Evolutionary conservation across 176 grass and related monocot genomes (phyloP).

Genomic region (Tuctoria greenei): DNA sequence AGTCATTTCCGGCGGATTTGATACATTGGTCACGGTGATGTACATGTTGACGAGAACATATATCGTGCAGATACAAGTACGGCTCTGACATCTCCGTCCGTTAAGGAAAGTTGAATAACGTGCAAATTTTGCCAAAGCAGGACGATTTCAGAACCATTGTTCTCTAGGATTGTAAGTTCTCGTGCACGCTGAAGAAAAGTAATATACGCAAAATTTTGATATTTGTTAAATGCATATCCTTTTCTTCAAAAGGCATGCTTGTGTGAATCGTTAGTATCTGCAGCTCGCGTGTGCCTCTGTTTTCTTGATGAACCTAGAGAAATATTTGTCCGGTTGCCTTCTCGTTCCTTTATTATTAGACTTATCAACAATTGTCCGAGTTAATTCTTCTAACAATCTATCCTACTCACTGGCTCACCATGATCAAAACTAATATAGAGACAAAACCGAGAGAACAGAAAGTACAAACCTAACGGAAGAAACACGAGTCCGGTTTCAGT

Average conservation of each 20-base stretch:
- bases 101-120: constrained; percentile 17
- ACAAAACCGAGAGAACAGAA: constrained; percentile 37
- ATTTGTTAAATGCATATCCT: not conserved
- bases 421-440: constrained; percentile 28
- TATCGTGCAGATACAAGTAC: not conserved
- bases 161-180: constrained; percentile 9
- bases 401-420: constrained; percentile 35
- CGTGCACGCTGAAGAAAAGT: not conserved
- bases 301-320: too few species aligned
- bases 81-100: not conserved
- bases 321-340: too few species aligned
- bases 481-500: constrained; percentile 41
- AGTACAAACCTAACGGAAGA: constrained; percentile 14
- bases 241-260: not conserved
- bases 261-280: not conserved
- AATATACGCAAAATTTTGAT: constrained; percentile 10
- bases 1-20: constrained; percentile 18
- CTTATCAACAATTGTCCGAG: not conserved
- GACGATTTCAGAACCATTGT: constrained; percentile 1
- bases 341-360: too few species aligned
- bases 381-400: constrained; percentile 13
- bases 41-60: constrained; percentile 12
- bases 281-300: too few species aligned
- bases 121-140: not conserved
- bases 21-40: not conserved